Evolutionary conservation across 1,284 basidiomycete genomes (phyloP).

Genomic region (Leccinum angustisporum): DNA sequence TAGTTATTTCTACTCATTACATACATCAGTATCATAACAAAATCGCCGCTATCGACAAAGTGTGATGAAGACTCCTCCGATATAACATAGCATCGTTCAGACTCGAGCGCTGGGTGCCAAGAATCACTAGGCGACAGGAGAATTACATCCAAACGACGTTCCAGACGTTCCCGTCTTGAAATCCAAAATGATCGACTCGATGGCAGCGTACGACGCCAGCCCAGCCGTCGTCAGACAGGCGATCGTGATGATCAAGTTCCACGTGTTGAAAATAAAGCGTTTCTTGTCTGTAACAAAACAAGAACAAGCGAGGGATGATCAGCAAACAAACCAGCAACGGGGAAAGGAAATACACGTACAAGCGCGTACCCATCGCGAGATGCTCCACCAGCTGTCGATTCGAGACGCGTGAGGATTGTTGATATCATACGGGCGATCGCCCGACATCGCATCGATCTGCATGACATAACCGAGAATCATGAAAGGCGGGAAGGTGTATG

Average conservation of each 20-base stretch:
- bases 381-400: conserved; percentile 24
- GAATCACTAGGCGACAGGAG: conserved; percentile 21
- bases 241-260: conserved; percentile 36
- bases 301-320: background rate
- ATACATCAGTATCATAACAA: background rate
- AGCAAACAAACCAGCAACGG: background rate
- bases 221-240: conserved; percentile 36
- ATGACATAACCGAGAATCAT: conserved; percentile 50
- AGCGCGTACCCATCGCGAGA: conserved; percentile 31
- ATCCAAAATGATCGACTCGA: conserved; percentile 23
- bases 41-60: background rate
- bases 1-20: background rate
- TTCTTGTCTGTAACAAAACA: conserved; percentile 18
- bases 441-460: conserved; percentile 44
- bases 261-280: conserved; percentile 30
- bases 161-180: conserved; percentile 22
- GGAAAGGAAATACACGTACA: conserved; percentile 20
- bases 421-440: conserved; percentile 38
- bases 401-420: conserved; percentile 28
- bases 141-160: conserved; percentile 32
- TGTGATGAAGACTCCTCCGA: background rate
- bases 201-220: conserved; percentile 34
- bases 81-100: background rate
- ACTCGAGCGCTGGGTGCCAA: background rate
- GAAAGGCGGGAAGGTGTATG: conserved; percentile 63